phyloP scores from a whole-genome alignment of 75 land plant genomes.

The Selaginella tamariscina region DNA sequence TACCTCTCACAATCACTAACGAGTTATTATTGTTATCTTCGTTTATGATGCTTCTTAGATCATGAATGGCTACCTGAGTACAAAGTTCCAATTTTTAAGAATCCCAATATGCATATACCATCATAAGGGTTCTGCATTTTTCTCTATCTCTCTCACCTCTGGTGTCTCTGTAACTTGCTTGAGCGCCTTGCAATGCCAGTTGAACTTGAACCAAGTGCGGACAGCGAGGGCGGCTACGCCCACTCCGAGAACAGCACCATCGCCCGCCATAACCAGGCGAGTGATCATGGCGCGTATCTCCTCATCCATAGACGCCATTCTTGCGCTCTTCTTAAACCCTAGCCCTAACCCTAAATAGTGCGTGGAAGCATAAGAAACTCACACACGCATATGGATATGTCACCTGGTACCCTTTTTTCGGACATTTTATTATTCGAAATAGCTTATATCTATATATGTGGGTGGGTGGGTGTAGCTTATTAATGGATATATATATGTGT shows the following conservation, averaged over 20 bases:
- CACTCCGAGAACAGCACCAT: conserved; percentile 39
- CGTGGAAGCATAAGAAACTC: no score
- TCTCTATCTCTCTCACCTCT: no score
- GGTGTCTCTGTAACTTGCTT: conserved; percentile 22
- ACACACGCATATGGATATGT: no score
- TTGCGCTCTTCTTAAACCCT: background rate
- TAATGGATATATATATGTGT: no score
- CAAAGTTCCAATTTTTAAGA: no score
- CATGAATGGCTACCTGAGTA: conserved; percentile 26
- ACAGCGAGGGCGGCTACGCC: conserved; percentile 37
- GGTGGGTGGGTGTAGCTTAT: no score
- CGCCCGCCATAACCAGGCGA: conserved; percentile 38
- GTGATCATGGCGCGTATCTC: conserved; percentile 25
- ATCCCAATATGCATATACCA: no score
- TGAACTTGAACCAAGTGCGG: conserved; percentile 40
- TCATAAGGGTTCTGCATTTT: no score
- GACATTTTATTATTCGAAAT: no score
- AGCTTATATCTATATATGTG: no score
- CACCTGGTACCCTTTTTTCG: no score
- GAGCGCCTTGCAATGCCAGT: conserved; percentile 30
- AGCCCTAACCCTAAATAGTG: no score
- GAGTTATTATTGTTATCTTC: background rate
- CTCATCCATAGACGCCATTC: conserved; percentile 22
- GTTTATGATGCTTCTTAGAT: conserved; percentile 33
- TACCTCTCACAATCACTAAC: conserved; percentile 45